phyloP scores from a whole-genome alignment of 768 basidiomycete genomes.

The Rhizopogon roseolus region DNA sequence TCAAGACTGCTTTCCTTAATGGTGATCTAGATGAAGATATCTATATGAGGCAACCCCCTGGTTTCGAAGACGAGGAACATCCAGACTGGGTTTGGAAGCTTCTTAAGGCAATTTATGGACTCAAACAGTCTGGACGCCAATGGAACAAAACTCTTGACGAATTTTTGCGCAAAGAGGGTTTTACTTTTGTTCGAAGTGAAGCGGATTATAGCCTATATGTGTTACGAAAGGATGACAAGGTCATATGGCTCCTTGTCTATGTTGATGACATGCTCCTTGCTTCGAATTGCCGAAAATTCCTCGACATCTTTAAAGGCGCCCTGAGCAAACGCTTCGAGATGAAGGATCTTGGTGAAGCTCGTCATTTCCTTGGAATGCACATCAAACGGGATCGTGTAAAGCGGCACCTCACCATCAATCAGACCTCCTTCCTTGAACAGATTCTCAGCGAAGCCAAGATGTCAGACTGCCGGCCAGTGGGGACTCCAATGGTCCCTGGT shows the following conservation, averaged over 20 bases:
- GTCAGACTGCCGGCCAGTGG: slow-evolving; percentile 8
- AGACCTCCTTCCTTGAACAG: slow-evolving; percentile 13
- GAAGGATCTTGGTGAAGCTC: slow-evolving; percentile 1
- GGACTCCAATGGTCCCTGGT: neutral
- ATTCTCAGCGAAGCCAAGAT: slow-evolving; percentile 10
- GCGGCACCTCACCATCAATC: slow-evolving; percentile 20
- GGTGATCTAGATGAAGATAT: slow-evolving; percentile 20
- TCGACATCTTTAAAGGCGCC: neutral
- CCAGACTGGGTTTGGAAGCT: slow-evolving; percentile 11
- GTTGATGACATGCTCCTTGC: slow-evolving; percentile 19
- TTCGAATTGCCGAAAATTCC: neutral
- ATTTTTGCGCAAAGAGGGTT: slow-evolving; percentile 13
- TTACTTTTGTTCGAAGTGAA: slow-evolving; percentile 1
- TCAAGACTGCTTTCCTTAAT: slow-evolving; percentile 9
- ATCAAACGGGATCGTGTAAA: slow-evolving; percentile 18
- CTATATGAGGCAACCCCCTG: slow-evolving; percentile 20
- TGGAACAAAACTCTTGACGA: slow-evolving; percentile 17
- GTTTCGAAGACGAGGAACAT: slow-evolving; percentile 9
- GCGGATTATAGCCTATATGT: slow-evolving; percentile 21
- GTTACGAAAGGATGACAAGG: slow-evolving; percentile 6
- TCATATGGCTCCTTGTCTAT: slow-evolving; percentile 20
- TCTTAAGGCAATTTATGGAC: slow-evolving; percentile 22
- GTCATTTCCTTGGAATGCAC: slow-evolving; percentile 25
- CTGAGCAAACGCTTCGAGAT: neutral
- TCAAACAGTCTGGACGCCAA: slow-evolving; percentile 22